Base-by-base conservation (phyloP, 768 basidiomycete genomes). In the Gloeopeniophorella convolvens region DNA sequence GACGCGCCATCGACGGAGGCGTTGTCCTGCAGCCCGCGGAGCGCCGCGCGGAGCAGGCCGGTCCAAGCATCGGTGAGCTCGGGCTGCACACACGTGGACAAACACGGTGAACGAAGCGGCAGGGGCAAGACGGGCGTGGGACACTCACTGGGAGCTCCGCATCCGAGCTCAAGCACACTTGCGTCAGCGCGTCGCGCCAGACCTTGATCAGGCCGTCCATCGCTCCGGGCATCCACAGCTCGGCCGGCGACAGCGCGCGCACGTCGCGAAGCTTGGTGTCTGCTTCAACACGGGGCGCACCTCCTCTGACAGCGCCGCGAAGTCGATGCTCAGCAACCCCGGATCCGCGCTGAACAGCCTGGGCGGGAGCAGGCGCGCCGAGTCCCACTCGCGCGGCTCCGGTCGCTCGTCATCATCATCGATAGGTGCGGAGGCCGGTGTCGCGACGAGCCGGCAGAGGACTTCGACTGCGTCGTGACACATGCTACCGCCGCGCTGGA, bases 31-130 rank as follows among this genome's bases (percentile, higher is more conserved):
- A 78, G 63, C 42, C 65, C 59, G 0, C 69, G 59, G 13, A 79
- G 70, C 27, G 76, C 76, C 3, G 75, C 71, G 43, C 69, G 71
- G 32, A 85, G 56, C 27, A 88, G 62, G 34, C 75, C 74, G 31
- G 72, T 66, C 85, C 84, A 88, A 7, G 79, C 70, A 12, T 68
- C 69, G 6, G 76, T 59, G 3, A 83, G 65, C 51, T 79, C 77
- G 1, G 59, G 55, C 75, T 80, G 43, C 6, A 34, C 15, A 21
- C 16, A 39, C 31, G 20, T 44, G 32, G n/a, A 23, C 45, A 44
- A 35, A 39, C 48, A 39, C 48, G 40, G 13, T 36, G 12, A 41
- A 47, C 54, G n/a, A 34, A 24, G 12, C 2, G 32, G 27, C 21
- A 20, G 7, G 12, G 39, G 6, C 13, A 40, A 15, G 37, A 18